A percentile compares a stretch with the other conserved stretches of the same genome.
These are phyloP conservation scores for Phytophthora idaei DNA, from an alignment of 352 stramenopile genomes.

Conservation along the genomic window DNA sequence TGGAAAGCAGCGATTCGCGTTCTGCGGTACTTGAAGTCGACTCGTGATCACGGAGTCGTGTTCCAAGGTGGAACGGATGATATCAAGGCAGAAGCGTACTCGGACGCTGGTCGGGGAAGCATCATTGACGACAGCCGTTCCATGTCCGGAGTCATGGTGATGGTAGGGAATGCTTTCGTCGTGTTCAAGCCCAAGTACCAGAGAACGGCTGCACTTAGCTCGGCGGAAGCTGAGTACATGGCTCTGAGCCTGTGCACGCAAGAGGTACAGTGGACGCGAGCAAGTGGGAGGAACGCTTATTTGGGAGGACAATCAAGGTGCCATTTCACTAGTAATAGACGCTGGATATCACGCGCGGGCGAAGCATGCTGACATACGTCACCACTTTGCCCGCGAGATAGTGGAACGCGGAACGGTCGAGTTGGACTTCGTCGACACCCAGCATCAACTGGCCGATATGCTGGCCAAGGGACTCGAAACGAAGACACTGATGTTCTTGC, in stretches of 20 bases:
- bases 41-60: slow-evolving; percentile 3
- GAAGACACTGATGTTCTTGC: neutral
- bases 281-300: slow-evolving; percentile 3
- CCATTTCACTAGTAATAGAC: neutral
- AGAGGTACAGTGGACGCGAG: slow-evolving; percentile 3
- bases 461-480: neutral
- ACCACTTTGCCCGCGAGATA: neutral
- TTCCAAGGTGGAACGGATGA: neutral
- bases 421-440: neutral
- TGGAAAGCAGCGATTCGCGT: slow-evolving; percentile 10
- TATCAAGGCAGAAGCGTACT: slow-evolving; percentile 4
- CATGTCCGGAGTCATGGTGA: slow-evolving; percentile 14
- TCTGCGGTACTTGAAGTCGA: slow-evolving; percentile 9
- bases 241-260: slow-evolving; percentile 10
- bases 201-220: slow-evolving; percentile 20
- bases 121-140: slow-evolving; percentile 18
- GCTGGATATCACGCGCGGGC: neutral
- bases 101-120: slow-evolving; percentile 12
- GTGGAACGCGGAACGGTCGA: neutral
- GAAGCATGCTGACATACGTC: neutral
- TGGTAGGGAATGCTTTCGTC: slow-evolving; percentile 13
- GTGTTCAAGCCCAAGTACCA: slow-evolving; percentile 20
- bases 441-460: neutral
- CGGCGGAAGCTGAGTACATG: slow-evolving; percentile 23
- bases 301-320: neutral